Conservation (phyloP, 257 asterid genomes). For the Gentiana macrophylla region DNA sequence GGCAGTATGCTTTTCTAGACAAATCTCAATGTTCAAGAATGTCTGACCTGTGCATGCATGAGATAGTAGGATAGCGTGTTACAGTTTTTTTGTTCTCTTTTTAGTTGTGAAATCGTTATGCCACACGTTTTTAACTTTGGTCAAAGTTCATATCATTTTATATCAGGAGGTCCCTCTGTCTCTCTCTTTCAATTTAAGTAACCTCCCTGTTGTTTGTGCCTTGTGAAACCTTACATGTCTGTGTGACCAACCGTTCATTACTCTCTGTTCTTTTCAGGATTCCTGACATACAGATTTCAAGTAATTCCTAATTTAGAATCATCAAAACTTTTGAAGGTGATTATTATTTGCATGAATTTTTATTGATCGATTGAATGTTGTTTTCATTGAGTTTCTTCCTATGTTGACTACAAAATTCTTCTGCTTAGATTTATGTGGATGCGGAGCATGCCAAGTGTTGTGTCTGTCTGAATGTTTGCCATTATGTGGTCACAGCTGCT, state of each 20-base stretch:
- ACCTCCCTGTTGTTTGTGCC: too few relatives aligned
- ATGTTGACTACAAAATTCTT: slow-evolving; percentile 10
- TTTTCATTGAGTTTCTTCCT: not conserved
- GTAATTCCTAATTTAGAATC: slow-evolving; percentile 55
- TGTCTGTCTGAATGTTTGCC: slow-evolving; percentile 86
- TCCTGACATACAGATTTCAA: slow-evolving; percentile 61
- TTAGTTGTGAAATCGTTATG: too few relatives aligned
- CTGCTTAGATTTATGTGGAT: slow-evolving; percentile 52
- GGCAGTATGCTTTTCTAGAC: too few relatives aligned
- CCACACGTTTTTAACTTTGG: too few relatives aligned
- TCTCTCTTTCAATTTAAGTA: too few relatives aligned
- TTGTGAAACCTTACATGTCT: not conserved
- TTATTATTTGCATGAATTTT: slow-evolving; percentile 2
- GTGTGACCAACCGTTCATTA: not conserved
- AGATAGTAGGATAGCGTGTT: too few relatives aligned
- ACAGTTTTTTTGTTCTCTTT: too few relatives aligned
- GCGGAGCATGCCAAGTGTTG: slow-evolving; percentile 88
- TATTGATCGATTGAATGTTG: slow-evolving; percentile 1
- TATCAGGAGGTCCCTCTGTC: too few relatives aligned
- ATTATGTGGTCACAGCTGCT: slow-evolving; percentile 89
- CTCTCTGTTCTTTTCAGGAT: slow-evolving; percentile 31
- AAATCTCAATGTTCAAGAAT: too few relatives aligned
- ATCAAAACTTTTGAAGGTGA: slow-evolving; percentile 62
- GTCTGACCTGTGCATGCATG: too few relatives aligned
- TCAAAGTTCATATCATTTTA: too few relatives aligned